Evolutionary conservation across 768 basidiomycete genomes (phyloP), one percentile per base, ranked within the genome.

Genomic region (Phylloporus scabripes): DNA sequence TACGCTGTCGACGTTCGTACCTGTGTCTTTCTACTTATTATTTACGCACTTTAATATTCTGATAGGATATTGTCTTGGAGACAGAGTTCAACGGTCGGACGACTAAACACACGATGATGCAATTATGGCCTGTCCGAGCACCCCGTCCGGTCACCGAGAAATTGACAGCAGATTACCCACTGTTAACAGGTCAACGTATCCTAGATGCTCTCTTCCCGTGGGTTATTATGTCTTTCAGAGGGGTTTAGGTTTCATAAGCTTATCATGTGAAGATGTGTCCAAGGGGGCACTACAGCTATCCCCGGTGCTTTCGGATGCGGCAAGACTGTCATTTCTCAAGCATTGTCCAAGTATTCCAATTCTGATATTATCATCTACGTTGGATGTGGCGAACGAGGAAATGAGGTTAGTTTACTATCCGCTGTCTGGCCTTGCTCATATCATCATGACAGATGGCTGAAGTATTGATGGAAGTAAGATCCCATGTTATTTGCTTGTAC

Each of bases 361-460:
- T 96, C 93, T 58, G 95, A 98, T 68, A 97, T 98, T 61, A 97
- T 99, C 65, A 83, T 99, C 58, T 99, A 99, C 64, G 96, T 99
- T 59, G 96, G 96, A 21, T 98, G 96, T 65, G 96, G 95, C 53
- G 96, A 99, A 70, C 91, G 96, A 58, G 95, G 95, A 62, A 98
- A 98, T 63, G 92, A 96, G 79, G 89, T 84, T 50, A 43, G 74
- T 60, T 36, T 26, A 11, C 33, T 31, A 26, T 36, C 3, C 21
- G 24, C 21, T 65, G 81, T 87, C 48, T 71, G 49, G 18, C 38
- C 26, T 14, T 44, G 26, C 53, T 59, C 8, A 66, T 15, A 26
- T 39, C 26, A 1, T n/a, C 42, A 23, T 50, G n/a, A 17, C 52
- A 89, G 85, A 91, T 92, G 89, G 93, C 93, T 46, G 93, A 95